phyloP scores from a whole-genome alignment of 768 basidiomycete genomes.

The Xerocomus brunneocitrinus region DNA sequence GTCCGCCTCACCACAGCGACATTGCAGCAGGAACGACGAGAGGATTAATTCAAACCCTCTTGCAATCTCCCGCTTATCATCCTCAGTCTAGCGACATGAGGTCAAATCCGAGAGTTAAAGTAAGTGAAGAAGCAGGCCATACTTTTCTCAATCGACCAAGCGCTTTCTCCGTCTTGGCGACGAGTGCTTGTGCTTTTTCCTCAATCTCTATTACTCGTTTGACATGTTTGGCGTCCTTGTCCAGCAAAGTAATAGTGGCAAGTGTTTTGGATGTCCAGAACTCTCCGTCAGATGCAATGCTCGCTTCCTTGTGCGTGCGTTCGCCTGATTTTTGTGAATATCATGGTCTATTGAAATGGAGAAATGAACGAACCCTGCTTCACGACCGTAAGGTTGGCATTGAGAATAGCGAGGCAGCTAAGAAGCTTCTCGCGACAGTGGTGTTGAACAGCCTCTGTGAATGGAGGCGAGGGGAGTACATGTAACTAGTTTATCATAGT shows the following conservation, averaged over 20 bases:
- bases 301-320: constrained; percentile 51
- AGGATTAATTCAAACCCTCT: constrained; percentile 71
- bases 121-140: neutral
- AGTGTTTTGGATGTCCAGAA: constrained; percentile 76
- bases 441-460: constrained; percentile 68
- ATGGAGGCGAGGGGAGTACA: constrained; percentile 54
- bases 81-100: constrained; percentile 7
- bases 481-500: constrained; percentile 41
- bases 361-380: constrained; percentile 43
- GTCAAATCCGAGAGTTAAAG: neutral
- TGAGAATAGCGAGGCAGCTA: constrained; percentile 69
- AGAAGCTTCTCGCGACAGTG: constrained; percentile 69
- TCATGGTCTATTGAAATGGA: neutral
- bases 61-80: constrained; percentile 30
- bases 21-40: constrained; percentile 63
- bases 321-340: constrained; percentile 30
- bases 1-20: constrained; percentile 63
- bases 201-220: constrained; percentile 47
- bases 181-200: constrained; percentile 48
- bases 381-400: constrained; percentile 46
- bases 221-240: constrained; percentile 68
- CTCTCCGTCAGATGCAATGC: constrained; percentile 64
- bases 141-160: constrained; percentile 46
- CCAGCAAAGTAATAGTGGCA: constrained; percentile 48
- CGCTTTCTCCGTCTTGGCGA: constrained; percentile 41